Evolutionary conservation across 2,329 filamentous ascomycete species (phyloP), one percentile per base, ranked within the genome.

Genomic region (Nigrospora oryzae): DNA sequence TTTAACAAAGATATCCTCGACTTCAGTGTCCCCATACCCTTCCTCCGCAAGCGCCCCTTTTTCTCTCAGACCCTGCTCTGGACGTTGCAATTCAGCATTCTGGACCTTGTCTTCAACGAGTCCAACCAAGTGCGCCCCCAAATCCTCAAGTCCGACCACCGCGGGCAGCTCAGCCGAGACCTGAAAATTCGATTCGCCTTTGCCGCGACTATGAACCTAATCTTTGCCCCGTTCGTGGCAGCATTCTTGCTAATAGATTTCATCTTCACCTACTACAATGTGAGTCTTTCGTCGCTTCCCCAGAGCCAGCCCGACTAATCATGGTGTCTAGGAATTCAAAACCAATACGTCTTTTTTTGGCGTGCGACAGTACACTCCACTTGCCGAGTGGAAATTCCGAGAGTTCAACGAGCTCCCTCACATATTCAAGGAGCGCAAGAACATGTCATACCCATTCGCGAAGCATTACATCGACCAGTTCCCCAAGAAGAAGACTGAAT

Each of bases 361-460:
- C n/a, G 84, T 89, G 14, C 82, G 93, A 36, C 84, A 89, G 52
- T 98, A 96, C 60, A 97, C 91, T 0, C 87, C 89, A 1, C 77
- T 95, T 42, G 93, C 93, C 0, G 86, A 95, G 61, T 98, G 93
- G 93, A 97, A 96, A 57, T 96, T 98, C 51, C 84, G 93, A 40
- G 91, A 97, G 62, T 98, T 97, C 74, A 98, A 98, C 57, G 93
- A 98, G 63, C 74, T 98, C 1, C 84, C 85, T 46, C 93, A 98
- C 63, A 74, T 97, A 2, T 98, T 97, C 56, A 79, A 89, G 48
- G 86, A 91, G 51, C 82, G 93, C 16, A 73, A 91, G 36, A 90
- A 95, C 52, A 94, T 97, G 85, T 95, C 93, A 1, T 89, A 93
- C 58, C 90, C 91, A 0, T 96, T 89, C 60, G 91, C 93, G 2